Base-by-base conservation (phyloP, 140 eudicot species). In the Cichorium intybus region DNA sequence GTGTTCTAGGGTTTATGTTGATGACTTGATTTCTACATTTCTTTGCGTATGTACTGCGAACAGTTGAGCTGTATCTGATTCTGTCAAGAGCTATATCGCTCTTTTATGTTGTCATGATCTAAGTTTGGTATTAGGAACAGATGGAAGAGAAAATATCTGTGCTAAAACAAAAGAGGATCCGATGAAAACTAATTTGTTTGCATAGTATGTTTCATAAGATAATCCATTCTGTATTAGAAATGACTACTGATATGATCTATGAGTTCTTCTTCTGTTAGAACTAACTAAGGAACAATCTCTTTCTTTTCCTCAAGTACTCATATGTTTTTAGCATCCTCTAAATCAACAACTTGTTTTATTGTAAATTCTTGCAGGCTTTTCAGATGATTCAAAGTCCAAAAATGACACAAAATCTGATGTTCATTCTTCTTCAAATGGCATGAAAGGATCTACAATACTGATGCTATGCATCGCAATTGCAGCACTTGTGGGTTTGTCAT, bases 381-480 rank as follows among this genome's bases (percentile, higher is more conserved):
- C 95, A 4, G 75, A 74, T 46, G 91, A 85, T 77, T 64, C 80
- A 64, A 73, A 73, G 56, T 53, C 95, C 50, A 76, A 75, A 71
- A 72, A 76, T 20, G 85, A 62, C 50, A 53, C 68, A 5, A 76
- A 83, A 43, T 6, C 62, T n/a, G 84, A 64, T 57, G 48, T 46
- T 63, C 64, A 69, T 51, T 60, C 81, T 29, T 28, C 75, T 67
- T 79, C 85, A 29, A 62, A 79, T 64, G 65, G 95, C 57, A 84
- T 80, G 72, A 83, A 75, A 3, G 93, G 97, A 66, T 77, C 87
- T 41, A 78, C 59, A 18, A 59, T 81, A 70, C 67, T 67, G 70
- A 69, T 84, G 33, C 37, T 86, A 74, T 71, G 83, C 76, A 24
- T 86, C 67, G 75, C 60, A 21, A 12, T 86, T 72, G 83, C 77